Conservation (phyloP, 805 yeast genomes). For the Priceomyces haplophilus region DNA sequence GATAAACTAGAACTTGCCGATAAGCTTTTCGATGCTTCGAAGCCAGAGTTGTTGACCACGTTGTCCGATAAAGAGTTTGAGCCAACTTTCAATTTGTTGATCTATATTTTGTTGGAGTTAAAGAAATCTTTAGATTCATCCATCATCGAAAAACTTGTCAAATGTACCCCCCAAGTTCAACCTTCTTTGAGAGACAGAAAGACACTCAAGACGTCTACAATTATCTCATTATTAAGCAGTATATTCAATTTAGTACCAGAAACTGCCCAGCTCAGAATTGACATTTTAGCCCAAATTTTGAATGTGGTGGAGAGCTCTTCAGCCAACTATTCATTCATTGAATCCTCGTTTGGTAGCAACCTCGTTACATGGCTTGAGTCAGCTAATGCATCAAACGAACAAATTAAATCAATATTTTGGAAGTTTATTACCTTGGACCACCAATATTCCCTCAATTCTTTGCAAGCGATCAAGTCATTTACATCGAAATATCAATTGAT, state of each 20-base stretch:
- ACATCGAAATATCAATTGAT: slow-evolving; percentile 24
- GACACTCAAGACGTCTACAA: slow-evolving; percentile 39
- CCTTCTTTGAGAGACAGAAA: slow-evolving; percentile 44
- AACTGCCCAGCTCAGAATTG: slow-evolving; percentile 28
- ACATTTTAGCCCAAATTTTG: slow-evolving; percentile 31
- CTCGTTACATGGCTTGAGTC: slow-evolving; percentile 34
- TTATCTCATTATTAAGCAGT: slow-evolving; percentile 39
- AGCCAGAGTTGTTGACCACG: slow-evolving; percentile 26
- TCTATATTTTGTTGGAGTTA: slow-evolving; percentile 33
- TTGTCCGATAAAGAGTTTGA: slow-evolving; percentile 45
- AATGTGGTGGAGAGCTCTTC: slow-evolving; percentile 26
- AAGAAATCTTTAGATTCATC: slow-evolving; percentile 25
- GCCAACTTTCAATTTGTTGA: slow-evolving; percentile 41
- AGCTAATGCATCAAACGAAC: slow-evolving; percentile 28
- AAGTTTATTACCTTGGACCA: slow-evolving; percentile 34
- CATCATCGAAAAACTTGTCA: slow-evolving; percentile 24
- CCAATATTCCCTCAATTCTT: slow-evolving; percentile 26
- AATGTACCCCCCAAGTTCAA: slow-evolving; percentile 32
- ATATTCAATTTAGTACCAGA: slow-evolving; percentile 41
- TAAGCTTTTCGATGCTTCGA: slow-evolving; percentile 26
- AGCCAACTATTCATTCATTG: slow-evolving; percentile 31
- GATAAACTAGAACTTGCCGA: slow-evolving; percentile 28
- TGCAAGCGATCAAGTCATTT: slow-evolving; percentile 35
- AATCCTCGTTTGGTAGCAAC: slow-evolving; percentile 34
- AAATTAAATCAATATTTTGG: slow-evolving; percentile 35